These are phyloP conservation scores for Codiaeum variegatum DNA, from an alignment of 441 rosid species.

Conservation along the genomic window DNA sequence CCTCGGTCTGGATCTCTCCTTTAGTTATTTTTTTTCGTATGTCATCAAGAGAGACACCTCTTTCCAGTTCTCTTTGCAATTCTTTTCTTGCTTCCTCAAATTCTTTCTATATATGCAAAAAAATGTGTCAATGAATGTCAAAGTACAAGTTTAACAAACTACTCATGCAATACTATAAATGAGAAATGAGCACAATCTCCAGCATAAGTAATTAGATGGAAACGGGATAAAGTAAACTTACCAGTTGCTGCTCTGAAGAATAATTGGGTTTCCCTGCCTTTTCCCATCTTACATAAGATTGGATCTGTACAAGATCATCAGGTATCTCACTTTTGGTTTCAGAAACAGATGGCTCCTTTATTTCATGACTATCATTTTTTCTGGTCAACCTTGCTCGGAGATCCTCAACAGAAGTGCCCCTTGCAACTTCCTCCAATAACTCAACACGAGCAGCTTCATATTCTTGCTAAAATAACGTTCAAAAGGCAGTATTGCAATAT, in stretches of 20 bases:
- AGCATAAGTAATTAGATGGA: neutral
- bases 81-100: slow-evolving; percentile 73
- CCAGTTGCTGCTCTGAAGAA: slow-evolving; percentile 56
- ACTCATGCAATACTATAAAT: slow-evolving; percentile 9
- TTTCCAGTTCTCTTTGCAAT: slow-evolving; percentile 53
- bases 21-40: slow-evolving; percentile 47
- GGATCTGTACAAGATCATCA: slow-evolving; percentile 56
- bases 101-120: slow-evolving; percentile 43
- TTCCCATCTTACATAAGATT: slow-evolving; percentile 72
- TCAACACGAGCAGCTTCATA: slow-evolving; percentile 91
- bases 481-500: neutral
- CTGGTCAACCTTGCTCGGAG: slow-evolving; percentile 58
- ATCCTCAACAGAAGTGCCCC: slow-evolving; percentile 71
- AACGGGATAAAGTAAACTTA: slow-evolving; percentile 32
- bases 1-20: slow-evolving; percentile 56
- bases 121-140: slow-evolving; percentile 14
- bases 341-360: slow-evolving; percentile 32
- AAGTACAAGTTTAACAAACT: slow-evolving; percentile 10
- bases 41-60: slow-evolving; percentile 56
- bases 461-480: slow-evolving; percentile 51
- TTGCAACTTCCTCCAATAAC: slow-evolving; percentile 72
- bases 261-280: slow-evolving; percentile 72
- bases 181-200: neutral
- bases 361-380: slow-evolving; percentile 42
- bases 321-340: slow-evolving; percentile 44